A percentile compares a stretch with the other conserved stretches of the same genome.
phyloP scores from a whole-genome alignment of 2,329 filamentous ascomycete species.

The Trichophyton simii region DNA sequence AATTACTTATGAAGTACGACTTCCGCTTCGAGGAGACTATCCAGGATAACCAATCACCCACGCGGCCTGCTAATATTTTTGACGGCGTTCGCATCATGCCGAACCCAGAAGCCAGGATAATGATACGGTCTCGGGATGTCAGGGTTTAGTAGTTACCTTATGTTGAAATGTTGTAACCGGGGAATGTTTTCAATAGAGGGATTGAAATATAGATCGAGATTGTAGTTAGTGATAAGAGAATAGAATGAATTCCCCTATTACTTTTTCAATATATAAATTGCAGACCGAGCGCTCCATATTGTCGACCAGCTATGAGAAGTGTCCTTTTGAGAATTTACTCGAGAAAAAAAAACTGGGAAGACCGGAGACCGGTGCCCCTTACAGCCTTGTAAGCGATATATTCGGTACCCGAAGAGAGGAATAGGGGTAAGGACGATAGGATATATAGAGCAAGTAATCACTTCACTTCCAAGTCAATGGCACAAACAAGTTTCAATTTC shows the following conservation, averaged over 20 bases:
- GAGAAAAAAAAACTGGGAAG: background rate
- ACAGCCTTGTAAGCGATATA: background rate
- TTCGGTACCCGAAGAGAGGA: background rate
- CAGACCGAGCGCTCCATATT: too few relatives aligned
- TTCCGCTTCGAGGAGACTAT: slow-evolving; percentile 8
- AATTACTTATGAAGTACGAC: slow-evolving; percentile 25
- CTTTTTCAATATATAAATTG: too few relatives aligned
- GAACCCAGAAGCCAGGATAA: background rate
- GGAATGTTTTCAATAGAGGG: too few relatives aligned
- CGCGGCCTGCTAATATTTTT: background rate
- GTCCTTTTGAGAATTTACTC: background rate
- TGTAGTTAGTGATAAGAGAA: too few relatives aligned
- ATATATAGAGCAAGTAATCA: background rate
- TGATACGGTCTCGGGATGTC: background rate
- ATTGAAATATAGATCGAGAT: too few relatives aligned
- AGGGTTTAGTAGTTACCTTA: too few relatives aligned
- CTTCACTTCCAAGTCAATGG: background rate
- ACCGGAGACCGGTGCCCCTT: background rate
- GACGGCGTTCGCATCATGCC: background rate
- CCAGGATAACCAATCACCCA: background rate
- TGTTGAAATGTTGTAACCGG: too few relatives aligned
- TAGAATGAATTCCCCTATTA: too few relatives aligned
- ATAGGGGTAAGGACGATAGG: background rate
- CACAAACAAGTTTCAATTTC: background rate
- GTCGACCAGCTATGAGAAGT: too few relatives aligned